Evolutionary conservation across 306 rosid species (phyloP).

Genomic region (Ammopiptanthus mongolicus): DNA sequence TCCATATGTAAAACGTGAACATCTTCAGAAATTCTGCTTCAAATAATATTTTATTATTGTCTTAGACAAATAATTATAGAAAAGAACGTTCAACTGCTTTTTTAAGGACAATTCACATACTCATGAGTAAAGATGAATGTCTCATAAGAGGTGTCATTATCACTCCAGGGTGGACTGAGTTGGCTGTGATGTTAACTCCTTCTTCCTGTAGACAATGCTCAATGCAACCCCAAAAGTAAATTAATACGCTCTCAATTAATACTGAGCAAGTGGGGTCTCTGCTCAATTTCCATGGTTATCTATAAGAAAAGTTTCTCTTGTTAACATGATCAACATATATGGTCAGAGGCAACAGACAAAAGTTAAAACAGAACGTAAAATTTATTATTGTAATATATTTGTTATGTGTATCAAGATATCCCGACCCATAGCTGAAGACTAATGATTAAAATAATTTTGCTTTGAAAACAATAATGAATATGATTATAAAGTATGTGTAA

Average conservation of each 20-base stretch:
- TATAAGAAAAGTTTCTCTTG: neutral
- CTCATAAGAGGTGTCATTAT: conserved; percentile 97
- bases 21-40: conserved; percentile 49
- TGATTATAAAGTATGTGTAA: no score
- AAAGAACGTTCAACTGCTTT: neutral
- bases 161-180: conserved; percentile 84
- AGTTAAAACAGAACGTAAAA: neutral
- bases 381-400: no score
- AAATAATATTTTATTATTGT: neutral
- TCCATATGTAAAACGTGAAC: conserved; percentile 72
- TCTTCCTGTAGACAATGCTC: conserved; percentile 49
- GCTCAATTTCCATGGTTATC: neutral
- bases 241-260: neutral
- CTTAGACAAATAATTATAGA: neutral
- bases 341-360: neutral
- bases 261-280: neutral
- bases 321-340: neutral
- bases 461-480: no score
- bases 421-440: no score
- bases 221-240: neutral
- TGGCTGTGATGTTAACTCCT: conserved; percentile 73
- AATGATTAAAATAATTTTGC: no score
- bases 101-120: conserved; percentile 35
- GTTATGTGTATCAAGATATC: no score
- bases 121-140: conserved; percentile 63